Evolutionary conservation across 768 basidiomycete species (phyloP).

Genomic region (Trametes gibbosa): DNA sequence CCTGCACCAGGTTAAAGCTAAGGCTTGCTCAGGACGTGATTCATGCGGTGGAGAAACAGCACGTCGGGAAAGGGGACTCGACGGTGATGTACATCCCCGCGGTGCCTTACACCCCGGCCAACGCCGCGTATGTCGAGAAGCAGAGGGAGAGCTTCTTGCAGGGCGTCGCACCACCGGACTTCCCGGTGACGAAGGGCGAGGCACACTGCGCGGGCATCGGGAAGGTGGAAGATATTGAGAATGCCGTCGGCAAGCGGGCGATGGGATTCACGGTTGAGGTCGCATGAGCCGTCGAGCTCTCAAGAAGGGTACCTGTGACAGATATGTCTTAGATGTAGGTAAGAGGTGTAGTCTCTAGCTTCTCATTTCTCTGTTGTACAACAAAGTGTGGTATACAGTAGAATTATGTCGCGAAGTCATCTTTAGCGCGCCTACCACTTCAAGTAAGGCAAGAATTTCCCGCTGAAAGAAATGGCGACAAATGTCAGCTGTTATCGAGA

Average conservation of each 20-base stretch:
- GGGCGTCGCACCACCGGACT: slow-evolving; percentile 70
- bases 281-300: neutral
- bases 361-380: slow-evolving; percentile 1
- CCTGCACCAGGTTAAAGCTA: neutral
- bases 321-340: too few species aligned
- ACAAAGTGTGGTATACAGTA: neutral
- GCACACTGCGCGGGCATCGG: slow-evolving; percentile 40
- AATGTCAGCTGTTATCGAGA: neutral
- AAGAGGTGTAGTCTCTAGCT: too few species aligned
- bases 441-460: slow-evolving; percentile 74
- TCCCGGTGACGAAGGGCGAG: slow-evolving; percentile 48
- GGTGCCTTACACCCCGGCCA: slow-evolving; percentile 61
- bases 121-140: slow-evolving; percentile 55
- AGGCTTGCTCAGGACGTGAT: slow-evolving; percentile 37
- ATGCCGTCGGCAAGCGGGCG: slow-evolving; percentile 34
- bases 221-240: slow-evolving; percentile 36
- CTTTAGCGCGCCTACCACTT: slow-evolving; percentile 46
- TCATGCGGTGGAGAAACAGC: slow-evolving; percentile 48
- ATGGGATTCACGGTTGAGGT: slow-evolving; percentile 42
- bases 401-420: neutral
- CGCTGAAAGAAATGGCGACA: slow-evolving; percentile 39
- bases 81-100: slow-evolving; percentile 79
- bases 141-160: slow-evolving; percentile 62
- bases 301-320: too few species aligned
- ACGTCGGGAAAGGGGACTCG: slow-evolving; percentile 54